Conservation (phyloP, 306 rosid genomes). For the Adenanthera pavonina region DNA sequence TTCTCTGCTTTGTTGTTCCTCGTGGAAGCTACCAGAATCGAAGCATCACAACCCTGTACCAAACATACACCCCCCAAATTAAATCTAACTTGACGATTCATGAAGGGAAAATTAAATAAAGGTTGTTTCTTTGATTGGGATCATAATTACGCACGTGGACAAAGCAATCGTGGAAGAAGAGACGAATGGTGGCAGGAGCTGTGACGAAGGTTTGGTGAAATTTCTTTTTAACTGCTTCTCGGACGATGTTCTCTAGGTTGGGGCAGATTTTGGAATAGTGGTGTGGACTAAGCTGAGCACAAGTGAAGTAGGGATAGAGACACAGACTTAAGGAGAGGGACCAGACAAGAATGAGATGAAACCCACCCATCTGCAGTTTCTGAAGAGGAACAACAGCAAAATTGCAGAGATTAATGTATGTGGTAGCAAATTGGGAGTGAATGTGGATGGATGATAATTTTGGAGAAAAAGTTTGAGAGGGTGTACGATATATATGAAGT, state of each 20-base stretch:
- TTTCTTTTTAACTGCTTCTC: conserved; percentile 57
- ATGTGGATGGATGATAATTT: conserved; percentile 11
- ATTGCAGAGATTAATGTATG: conserved; percentile 11
- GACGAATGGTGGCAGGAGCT: conserved; percentile 82
- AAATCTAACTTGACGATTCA: too few species aligned
- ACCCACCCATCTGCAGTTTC: conserved; percentile 50
- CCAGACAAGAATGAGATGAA: conserved; percentile 38
- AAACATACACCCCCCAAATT: too few species aligned
- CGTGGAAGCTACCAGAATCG: conserved; percentile 52
- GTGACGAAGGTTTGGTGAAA: conserved; percentile 81
- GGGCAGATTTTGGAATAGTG: conserved; percentile 81
- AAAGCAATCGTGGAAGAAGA: conserved; percentile 92
- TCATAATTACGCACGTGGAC: conserved; percentile 55
- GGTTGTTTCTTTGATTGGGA: background rate
- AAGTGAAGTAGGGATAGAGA: conserved; percentile 42
- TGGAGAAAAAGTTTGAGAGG: conserved; percentile 30
- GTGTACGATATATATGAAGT: background rate
- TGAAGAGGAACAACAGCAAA: background rate
- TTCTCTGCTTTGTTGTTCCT: conserved; percentile 72
- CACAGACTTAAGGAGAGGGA: conserved; percentile 49
- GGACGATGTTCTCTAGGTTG: conserved; percentile 69
- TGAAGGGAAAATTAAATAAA: too few species aligned
- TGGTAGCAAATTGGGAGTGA: background rate
- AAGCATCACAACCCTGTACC: conserved; percentile 75
- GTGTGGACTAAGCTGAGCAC: conserved; percentile 66